Base-by-base conservation (phyloP, 2,329 filamentous ascomycete species). In the Penicillium paneum region DNA sequence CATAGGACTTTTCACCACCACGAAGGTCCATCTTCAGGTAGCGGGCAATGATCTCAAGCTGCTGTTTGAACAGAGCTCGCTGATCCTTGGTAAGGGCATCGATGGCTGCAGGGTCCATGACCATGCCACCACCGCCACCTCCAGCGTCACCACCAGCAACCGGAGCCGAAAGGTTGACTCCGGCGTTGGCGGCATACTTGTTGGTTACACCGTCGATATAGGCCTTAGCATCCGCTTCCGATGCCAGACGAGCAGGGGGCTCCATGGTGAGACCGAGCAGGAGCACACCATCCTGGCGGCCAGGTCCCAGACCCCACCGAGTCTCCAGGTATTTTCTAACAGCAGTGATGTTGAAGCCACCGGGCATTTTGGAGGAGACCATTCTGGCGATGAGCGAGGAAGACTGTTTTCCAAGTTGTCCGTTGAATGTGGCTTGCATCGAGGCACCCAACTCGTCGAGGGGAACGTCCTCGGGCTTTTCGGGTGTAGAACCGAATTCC, bases 371-470 rank as follows among this genome's bases (percentile, higher is more conserved):
- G 29, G 94, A 97, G 2, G 94, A 97, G 40, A 99, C 94, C 72
- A 99, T 81, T 64, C 94, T 88, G 46, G 94, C 94, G 73, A 99
- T 88, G 54, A 99, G 83, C 3, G 92, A 95, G 50, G 90, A 88
- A 0, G 94, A 96, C 66, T 97, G 92, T 78, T 99, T 99, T 74
- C 94, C 94, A 58, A 99, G 85, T 78, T 96, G 93, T 65, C 94
- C 94, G 77, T 97, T 94, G 79, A 99, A 99, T n/a, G 93, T 97
- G 43, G 90, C 87, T 78, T 99, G 94, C 89, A 99, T 96, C 8
- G 94, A 82, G 51, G 90, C 91, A 79, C 92, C 90, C 56, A 99
- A 83, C 77, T 99, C 94, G 74, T 99, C 94, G 42, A 99, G 82
- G 59, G 94, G 94, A 41, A 89, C 95, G 74, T 99, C 94, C 83